Evolutionary conservation across 306 rosid species (phyloP), one percentile per base, ranked within the genome.

Genomic region (Quercus suber): DNA sequence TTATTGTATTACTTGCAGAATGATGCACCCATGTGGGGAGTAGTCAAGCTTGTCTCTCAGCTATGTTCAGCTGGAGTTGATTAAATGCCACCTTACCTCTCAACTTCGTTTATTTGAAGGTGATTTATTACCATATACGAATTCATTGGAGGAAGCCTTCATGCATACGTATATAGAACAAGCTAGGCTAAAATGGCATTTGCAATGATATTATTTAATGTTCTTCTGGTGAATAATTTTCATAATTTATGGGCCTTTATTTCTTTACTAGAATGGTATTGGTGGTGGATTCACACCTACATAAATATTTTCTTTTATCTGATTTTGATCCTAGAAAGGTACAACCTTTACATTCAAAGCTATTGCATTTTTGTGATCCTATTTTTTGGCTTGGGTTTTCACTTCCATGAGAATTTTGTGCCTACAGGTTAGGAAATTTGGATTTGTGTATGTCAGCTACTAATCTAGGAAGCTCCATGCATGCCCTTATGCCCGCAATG

Each of bases 1-100:
- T 69, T 37, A 55, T 28, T 28, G 31, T 87, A 55, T 81, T 86
- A 73, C 65, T 30, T 92, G 94, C 97, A 95, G 99, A 89, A 92
- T 84, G 99, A 95, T 80, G 95, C 97, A 51, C 89, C 97, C 10
- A 89, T 95, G 97, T 76, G 82, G 74, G 97, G 87, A 83, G 92
- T 91, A 30, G 88, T 89, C 83, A 80, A 91, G 82, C 90, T 95
- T 84, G 92, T 85, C 68, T 88, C 93, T 45, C 83, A 78, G 67
- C 84, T 92, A 35, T 91, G 88, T 81, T 82, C 90, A 1, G 82
- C 23, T 52, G 81, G 76, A 74, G 79, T 45, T 84, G 84, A 79
- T 72, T 82, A 72, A 81, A 10, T 55, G n/a, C 43, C 69, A 52
- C 1, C 56, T 14, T 33, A 67, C 27, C 72, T 67, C 25, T 67